Evolutionary conservation across 31 red algal genomes (phyloP).

Genomic region (Endocladia muricata): DNA sequence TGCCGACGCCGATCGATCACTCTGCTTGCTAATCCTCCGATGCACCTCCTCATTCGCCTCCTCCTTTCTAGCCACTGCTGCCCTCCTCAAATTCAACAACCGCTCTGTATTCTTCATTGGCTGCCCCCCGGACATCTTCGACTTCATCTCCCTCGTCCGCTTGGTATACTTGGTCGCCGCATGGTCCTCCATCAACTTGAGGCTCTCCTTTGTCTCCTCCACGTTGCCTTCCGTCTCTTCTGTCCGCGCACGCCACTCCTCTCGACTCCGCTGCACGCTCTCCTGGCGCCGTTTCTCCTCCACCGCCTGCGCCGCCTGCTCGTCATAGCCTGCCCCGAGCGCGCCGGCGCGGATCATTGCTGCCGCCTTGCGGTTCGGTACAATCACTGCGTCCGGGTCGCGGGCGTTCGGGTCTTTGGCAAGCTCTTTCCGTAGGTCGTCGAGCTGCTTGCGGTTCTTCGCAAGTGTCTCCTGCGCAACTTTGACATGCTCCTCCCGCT

Average conservation of each 20-base stretch:
- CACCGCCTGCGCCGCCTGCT: constrained; percentile 35
- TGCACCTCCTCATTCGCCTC: background rate
- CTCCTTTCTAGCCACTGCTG: background rate
- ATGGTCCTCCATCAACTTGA: constrained; percentile 60
- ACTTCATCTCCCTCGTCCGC: constrained; percentile 63
- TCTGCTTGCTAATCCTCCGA: constrained; percentile 9
- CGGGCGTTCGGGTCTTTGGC: constrained; percentile 35
- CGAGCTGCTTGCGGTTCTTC: constrained; percentile 43
- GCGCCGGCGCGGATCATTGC: constrained; percentile 60
- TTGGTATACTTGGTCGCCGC: constrained; percentile 39
- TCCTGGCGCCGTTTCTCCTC: constrained; percentile 49
- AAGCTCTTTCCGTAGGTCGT: constrained; percentile 57
- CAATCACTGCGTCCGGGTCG: constrained; percentile 43
- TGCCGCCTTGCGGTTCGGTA: constrained; percentile 55
- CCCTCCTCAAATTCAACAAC: constrained; percentile 15
- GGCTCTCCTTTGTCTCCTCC: constrained; percentile 44
- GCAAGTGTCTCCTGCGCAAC: constrained; percentile 34
- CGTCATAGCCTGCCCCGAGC: constrained; percentile 49
- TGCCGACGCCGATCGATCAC: no score
- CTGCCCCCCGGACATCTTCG: background rate
- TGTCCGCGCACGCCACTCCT: constrained; percentile 42
- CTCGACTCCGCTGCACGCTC: constrained; percentile 30
- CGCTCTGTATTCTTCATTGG: constrained; percentile 6
- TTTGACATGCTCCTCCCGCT: constrained; percentile 41
- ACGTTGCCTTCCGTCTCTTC: constrained; percentile 48